Conservation (phyloP, 2,329 filamentous ascomycete genomes). For the Curvularia sp. region DNA sequence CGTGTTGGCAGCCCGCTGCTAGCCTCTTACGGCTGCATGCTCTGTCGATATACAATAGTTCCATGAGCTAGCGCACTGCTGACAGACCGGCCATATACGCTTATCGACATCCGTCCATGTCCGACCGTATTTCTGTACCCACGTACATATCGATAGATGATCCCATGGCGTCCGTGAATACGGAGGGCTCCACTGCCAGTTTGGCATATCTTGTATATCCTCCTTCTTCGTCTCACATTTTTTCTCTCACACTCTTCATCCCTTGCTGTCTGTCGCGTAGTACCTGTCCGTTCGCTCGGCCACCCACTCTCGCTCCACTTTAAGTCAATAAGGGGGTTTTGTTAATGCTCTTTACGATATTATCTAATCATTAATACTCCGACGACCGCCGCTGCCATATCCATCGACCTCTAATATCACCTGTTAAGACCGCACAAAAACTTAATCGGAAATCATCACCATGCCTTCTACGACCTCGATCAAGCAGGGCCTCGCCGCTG, state of each 20-base stretch:
- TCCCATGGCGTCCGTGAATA: not conserved
- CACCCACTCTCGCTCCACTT: constrained; percentile 11
- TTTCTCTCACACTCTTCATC: not conserved
- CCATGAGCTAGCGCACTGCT: constrained; percentile 2
- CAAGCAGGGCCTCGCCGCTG: constrained; percentile 16
- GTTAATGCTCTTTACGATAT: constrained; percentile 8
- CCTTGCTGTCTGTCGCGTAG: constrained; percentile 4
- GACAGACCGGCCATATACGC: constrained; percentile 7
- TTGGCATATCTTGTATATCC: constrained; percentile 11
- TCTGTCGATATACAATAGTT: constrained; percentile 16
- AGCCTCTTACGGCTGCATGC: constrained; percentile 3
- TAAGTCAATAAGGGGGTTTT: constrained; percentile 1
- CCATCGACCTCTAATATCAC: constrained; percentile 4
- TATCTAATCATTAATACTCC: constrained; percentile 7
- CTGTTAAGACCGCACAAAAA: not conserved
- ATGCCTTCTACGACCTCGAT: constrained; percentile 9
- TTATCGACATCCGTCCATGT: constrained; percentile 8
- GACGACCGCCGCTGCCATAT: constrained; percentile 2
- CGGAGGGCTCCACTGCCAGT: constrained; percentile 13
- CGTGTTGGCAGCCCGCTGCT: constrained; percentile 6
- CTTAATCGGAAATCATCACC: not conserved
- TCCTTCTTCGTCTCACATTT: constrained; percentile 5
- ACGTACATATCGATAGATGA: constrained; percentile 5
- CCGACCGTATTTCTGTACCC: not conserved
- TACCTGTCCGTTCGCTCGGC: constrained; percentile 13